These are phyloP conservation scores for Trypanosoma melophagium DNA, from an alignment of 208 protist species.

Conservation along the genomic window DNA sequence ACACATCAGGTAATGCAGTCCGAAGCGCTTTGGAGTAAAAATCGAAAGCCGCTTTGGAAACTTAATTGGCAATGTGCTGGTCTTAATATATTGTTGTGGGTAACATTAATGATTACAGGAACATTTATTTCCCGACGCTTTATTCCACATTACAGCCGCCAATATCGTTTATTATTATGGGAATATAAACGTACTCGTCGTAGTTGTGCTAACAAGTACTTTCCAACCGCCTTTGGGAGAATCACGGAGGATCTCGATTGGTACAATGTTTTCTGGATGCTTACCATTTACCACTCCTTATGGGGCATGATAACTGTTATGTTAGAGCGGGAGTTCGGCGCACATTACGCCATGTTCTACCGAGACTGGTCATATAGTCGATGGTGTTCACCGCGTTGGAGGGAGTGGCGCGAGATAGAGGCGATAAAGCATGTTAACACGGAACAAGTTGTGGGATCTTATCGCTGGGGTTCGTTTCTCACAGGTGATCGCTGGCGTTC, in stretches of 20 bases:
- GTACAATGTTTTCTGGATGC: slow-evolving; percentile 72
- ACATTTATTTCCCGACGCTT: slow-evolving; percentile 52
- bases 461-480: slow-evolving; percentile 72
- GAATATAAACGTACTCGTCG: slow-evolving; percentile 69
- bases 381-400: slow-evolving; percentile 83
- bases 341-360: slow-evolving; percentile 86
- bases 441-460: slow-evolving; percentile 50
- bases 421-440: slow-evolving; percentile 54
- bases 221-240: slow-evolving; percentile 61
- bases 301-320: slow-evolving; percentile 73
- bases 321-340: slow-evolving; percentile 62
- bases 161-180: slow-evolving; percentile 80
- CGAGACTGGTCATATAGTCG: slow-evolving; percentile 58
- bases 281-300: slow-evolving; percentile 70
- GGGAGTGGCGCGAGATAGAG: slow-evolving; percentile 84
- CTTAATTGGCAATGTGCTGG: slow-evolving; percentile 67
- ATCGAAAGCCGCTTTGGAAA: slow-evolving; percentile 68
- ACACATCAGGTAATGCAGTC: slow-evolving; percentile 82
- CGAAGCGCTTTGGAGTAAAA: slow-evolving; percentile 84
- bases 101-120: slow-evolving; percentile 17
- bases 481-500: slow-evolving; percentile 69
- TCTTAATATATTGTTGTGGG: slow-evolving; percentile 63
- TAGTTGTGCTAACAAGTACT: slow-evolving; percentile 59
- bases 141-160: slow-evolving; percentile 38
- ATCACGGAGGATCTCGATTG: slow-evolving; percentile 79